Percentiles rank a stretch among this genome's conserved stretches.
phyloP scores from a whole-genome alignment of 306 rosid genomes.

The Cucumis melo region DNA sequence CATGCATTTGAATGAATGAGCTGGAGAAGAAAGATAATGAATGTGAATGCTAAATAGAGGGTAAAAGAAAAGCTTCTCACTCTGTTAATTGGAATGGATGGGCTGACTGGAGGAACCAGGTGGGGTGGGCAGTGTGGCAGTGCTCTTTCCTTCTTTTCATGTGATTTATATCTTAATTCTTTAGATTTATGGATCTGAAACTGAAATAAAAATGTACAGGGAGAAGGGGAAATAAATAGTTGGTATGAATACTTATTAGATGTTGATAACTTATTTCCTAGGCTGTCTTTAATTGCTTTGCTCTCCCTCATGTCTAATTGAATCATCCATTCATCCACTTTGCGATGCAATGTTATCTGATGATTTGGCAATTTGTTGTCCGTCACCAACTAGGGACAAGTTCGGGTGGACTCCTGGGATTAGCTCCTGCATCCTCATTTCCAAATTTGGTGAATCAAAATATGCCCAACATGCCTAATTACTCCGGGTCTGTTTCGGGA shows the following conservation, averaged over 20 bases:
- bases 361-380: slow-evolving; percentile 1
- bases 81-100: neutral
- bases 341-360: neutral
- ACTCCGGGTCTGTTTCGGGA: slow-evolving; percentile 92
- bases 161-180: neutral
- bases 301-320: neutral
- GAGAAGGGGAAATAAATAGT: neutral
- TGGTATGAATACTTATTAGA: neutral
- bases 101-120: neutral
- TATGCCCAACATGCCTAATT: slow-evolving; percentile 99
- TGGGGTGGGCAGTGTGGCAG: neutral
- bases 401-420: slow-evolving; percentile 71
- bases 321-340: neutral
- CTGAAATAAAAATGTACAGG: neutral
- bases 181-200: neutral
- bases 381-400: slow-evolving; percentile 43
- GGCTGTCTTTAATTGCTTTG: neutral
- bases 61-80: neutral
- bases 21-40: neutral
- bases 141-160: neutral
- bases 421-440: slow-evolving; percentile 62
- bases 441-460: slow-evolving; percentile 88
- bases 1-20: neutral
- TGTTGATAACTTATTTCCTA: neutral
- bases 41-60: neutral